phyloP scores from a whole-genome alignment of 2,329 filamentous ascomycete genomes.

The Dactylellina drechsleri region DNA sequence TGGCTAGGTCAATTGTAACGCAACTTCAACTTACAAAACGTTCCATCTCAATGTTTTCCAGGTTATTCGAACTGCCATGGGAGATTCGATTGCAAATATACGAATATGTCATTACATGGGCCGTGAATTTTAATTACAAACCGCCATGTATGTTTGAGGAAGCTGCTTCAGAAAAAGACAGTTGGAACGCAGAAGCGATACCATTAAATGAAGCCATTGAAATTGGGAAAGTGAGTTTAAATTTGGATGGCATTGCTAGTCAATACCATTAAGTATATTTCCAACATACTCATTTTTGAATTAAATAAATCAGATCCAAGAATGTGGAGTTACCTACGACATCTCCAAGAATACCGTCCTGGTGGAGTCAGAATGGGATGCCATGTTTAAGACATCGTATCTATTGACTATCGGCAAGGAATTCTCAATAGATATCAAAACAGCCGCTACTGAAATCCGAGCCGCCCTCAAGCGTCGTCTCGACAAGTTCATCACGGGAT shows the following conservation, averaged over 20 bases:
- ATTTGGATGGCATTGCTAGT: too few relatives aligned
- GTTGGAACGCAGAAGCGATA: background rate
- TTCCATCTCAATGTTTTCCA: background rate
- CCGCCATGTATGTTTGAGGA: conserved; percentile 3
- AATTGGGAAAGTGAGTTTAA: too few relatives aligned
- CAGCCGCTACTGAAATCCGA: too few relatives aligned
- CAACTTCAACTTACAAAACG: too few relatives aligned
- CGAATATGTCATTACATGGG: background rate
- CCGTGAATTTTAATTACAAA: conserved; percentile 1
- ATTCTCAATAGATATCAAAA: too few relatives aligned
- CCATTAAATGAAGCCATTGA: too few relatives aligned
- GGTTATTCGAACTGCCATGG: background rate
- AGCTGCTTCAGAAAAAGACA: too few relatives aligned
- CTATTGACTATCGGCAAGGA: too few relatives aligned
- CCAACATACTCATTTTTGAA: too few relatives aligned
- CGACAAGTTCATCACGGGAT: background rate
- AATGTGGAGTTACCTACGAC: background rate
- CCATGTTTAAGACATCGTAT: background rate
- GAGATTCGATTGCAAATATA: conserved; percentile 3
- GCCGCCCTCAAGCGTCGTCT: background rate
- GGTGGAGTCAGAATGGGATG: background rate
- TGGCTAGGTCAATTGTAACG: too few relatives aligned
- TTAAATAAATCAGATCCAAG: background rate
- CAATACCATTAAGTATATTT: too few relatives aligned
- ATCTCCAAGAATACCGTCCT: background rate